These are phyloP conservation scores for Chrysoporthe puriensis DNA, from an alignment of 2,329 filamentous ascomycete species.

Conservation along the genomic window DNA sequence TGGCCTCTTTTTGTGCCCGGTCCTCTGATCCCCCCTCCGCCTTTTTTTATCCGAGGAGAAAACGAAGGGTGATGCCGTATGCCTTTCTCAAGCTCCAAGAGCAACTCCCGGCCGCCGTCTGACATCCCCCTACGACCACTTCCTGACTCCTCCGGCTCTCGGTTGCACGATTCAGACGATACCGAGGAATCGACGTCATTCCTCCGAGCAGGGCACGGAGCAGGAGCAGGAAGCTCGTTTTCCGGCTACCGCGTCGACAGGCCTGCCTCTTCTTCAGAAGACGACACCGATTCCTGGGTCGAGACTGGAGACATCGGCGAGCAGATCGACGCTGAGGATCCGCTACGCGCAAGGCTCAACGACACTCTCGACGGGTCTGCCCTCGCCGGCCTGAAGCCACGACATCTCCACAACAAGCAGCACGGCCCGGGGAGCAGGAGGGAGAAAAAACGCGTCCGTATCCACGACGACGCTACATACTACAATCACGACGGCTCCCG, in stretches of 20 bases:
- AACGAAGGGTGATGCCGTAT: slow-evolving; percentile 61
- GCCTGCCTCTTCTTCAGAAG: slow-evolving; percentile 63
- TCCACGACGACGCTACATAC: slow-evolving; percentile 46
- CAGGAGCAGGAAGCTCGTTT: slow-evolving; percentile 42
- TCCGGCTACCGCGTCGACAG: slow-evolving; percentile 51
- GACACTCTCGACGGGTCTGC: slow-evolving; percentile 67
- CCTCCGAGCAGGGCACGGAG: slow-evolving; percentile 40
- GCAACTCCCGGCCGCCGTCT: slow-evolving; percentile 66
- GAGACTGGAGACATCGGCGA: slow-evolving; percentile 95
- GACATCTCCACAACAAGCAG: slow-evolving; percentile 44
- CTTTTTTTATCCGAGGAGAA: slow-evolving; percentile 31
- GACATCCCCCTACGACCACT: slow-evolving; percentile 88
- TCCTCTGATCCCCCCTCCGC: slow-evolving; percentile 14
- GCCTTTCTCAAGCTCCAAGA: slow-evolving; percentile 69
- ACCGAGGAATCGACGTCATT: slow-evolving; percentile 51
- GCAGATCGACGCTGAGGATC: slow-evolving; percentile 84
- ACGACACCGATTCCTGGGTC: slow-evolving; percentile 72
- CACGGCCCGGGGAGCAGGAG: slow-evolving; percentile 31
- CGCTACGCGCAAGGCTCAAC: slow-evolving; percentile 71
- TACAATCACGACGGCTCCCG: slow-evolving; percentile 34
- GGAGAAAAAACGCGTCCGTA: slow-evolving; percentile 70
- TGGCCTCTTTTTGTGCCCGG: slow-evolving; percentile 10
- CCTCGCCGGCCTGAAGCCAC: slow-evolving; percentile 54
- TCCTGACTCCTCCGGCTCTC: slow-evolving; percentile 39
- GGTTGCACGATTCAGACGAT: slow-evolving; percentile 42